These are phyloP conservation scores for Arthrobotrys sphaeroides DNA, from an alignment of 2,329 filamentous ascomycete species.

Conservation along the genomic window DNA sequence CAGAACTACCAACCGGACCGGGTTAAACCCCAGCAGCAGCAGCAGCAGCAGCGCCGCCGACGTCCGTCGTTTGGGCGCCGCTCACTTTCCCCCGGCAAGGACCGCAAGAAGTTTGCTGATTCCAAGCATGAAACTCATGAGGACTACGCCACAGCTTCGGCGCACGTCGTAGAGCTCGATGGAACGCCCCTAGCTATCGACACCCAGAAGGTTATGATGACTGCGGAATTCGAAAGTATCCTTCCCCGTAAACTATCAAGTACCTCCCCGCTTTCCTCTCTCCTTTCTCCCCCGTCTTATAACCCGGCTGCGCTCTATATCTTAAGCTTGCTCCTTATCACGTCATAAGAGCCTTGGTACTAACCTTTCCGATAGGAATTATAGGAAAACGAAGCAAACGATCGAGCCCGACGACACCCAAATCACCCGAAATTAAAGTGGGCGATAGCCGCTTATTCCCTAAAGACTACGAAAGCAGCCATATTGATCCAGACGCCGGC, in stretches of 20 bases:
- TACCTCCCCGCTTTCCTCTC: conserved; percentile 16
- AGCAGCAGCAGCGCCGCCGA: conserved; percentile 27
- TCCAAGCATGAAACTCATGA: conserved; percentile 30
- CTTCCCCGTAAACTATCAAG: conserved; percentile 52
- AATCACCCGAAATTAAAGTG: conserved; percentile 33
- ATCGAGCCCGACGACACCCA: conserved; percentile 39
- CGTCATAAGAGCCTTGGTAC: not conserved
- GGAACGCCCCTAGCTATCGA: conserved; percentile 43
- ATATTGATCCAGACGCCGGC: conserved; percentile 3
- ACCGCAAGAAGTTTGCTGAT: conserved; percentile 45
- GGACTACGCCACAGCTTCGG: conserved; percentile 24
- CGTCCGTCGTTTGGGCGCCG: conserved; percentile 34
- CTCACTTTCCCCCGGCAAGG: conserved; percentile 38
- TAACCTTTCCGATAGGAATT: conserved; percentile 20
- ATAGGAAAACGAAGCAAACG: conserved; percentile 43
- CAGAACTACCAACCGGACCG: conserved; percentile 48
- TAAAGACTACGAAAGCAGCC: conserved; percentile 27
- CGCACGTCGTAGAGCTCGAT: conserved; percentile 32
- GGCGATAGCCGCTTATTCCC: conserved; percentile 8
- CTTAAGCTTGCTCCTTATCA: not conserved
- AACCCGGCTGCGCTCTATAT: not conserved
- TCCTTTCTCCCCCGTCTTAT: not conserved
- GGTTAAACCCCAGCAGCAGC: conserved; percentile 39
- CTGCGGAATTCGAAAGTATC: conserved; percentile 46
- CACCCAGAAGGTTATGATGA: conserved; percentile 47